Evolutionary conservation across 202 grass and related monocot genomes (phyloP).

Genomic region (Saccharum hybrid): DNA sequence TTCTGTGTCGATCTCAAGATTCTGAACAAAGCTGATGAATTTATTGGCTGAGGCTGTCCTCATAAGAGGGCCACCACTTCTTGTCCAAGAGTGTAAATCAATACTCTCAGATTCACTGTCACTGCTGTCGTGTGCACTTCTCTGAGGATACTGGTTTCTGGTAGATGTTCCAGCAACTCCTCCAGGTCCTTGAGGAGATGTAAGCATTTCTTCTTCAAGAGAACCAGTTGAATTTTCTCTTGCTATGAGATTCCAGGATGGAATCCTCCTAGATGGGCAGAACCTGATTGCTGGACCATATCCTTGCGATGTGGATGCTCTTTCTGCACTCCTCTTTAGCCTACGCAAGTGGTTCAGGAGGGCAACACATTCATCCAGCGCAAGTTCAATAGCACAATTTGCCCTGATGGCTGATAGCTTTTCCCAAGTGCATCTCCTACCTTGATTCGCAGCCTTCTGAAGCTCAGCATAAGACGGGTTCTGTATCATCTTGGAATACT

Average conservation of each 20-base stretch:
- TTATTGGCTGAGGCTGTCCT: slow-evolving; percentile 80
- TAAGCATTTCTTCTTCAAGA: slow-evolving; percentile 78
- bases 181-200: slow-evolving; percentile 55
- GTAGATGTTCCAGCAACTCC: slow-evolving; percentile 45
- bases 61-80: slow-evolving; percentile 92
- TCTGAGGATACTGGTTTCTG: slow-evolving; percentile 48
- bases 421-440: slow-evolving; percentile 87
- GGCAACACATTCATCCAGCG: slow-evolving; percentile 81
- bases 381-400: slow-evolving; percentile 89
- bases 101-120: slow-evolving; percentile 94
- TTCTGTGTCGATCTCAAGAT: slow-evolving; percentile 78
- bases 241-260: slow-evolving; percentile 97
- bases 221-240: slow-evolving; percentile 93
- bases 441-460: slow-evolving; percentile 88
- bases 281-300: slow-evolving; percentile 58
- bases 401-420: slow-evolving; percentile 89
- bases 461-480: slow-evolving; percentile 80
- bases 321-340: slow-evolving; percentile 77
- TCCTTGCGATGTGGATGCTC: slow-evolving; percentile 78
- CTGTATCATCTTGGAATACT: slow-evolving; percentile 98
- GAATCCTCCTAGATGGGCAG: slow-evolving; percentile 88
- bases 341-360: slow-evolving; percentile 89
- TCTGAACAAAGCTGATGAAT: slow-evolving; percentile 92
- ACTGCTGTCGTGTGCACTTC: slow-evolving; percentile 65
- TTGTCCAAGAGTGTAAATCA: slow-evolving; percentile 87